A percentile compares a stretch with the other conserved stretches of the same genome.
Conservation (phyloP, 495 filamentous ascomycete species). For the Clavariopsis aquatica region DNA sequence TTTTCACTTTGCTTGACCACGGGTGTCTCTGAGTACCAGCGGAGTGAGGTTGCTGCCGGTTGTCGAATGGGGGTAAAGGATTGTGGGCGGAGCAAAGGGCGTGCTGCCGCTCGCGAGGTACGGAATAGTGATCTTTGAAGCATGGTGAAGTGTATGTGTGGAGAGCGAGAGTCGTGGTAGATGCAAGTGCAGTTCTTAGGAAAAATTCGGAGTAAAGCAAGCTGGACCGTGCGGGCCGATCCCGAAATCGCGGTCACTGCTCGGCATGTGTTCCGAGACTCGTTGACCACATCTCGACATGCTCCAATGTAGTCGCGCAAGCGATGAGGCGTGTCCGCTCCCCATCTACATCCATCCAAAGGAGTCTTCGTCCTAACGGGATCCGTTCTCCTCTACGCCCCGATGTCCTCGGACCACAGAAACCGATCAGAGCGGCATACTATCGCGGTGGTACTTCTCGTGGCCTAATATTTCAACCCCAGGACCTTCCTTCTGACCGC, state of each 20-base stretch:
- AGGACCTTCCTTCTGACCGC: constrained; percentile 53
- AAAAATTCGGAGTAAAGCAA: constrained; percentile 17
- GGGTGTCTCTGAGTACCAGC: constrained; percentile 40
- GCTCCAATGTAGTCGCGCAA: not conserved
- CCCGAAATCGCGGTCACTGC: not conserved
- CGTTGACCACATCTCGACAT: not conserved
- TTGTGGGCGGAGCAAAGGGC: constrained; percentile 7
- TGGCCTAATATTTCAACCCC: constrained; percentile 61
- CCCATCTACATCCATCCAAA: not conserved
- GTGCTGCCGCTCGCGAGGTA: constrained; percentile 17
- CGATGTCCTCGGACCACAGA: constrained; percentile 6
- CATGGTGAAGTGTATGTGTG: constrained; percentile 23
- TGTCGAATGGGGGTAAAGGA: constrained; percentile 18
- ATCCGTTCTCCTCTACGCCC: not conserved
- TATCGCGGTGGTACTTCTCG: constrained; percentile 74
- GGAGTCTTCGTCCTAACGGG: too few species aligned
- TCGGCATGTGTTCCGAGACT: constrained; percentile 16
- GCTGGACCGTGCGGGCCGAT: constrained; percentile 15
- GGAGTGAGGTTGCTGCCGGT: constrained; percentile 13
- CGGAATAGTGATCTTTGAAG: constrained; percentile 37
- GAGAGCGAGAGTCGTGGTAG: not conserved
- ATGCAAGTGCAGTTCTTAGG: not conserved
- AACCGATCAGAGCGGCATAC: constrained; percentile 60
- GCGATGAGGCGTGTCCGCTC: not conserved
- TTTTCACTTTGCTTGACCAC: constrained; percentile 34